phyloP scores from a whole-genome alignment of 169 alveolate species.

The Cryptosporidium parvum region DNA sequence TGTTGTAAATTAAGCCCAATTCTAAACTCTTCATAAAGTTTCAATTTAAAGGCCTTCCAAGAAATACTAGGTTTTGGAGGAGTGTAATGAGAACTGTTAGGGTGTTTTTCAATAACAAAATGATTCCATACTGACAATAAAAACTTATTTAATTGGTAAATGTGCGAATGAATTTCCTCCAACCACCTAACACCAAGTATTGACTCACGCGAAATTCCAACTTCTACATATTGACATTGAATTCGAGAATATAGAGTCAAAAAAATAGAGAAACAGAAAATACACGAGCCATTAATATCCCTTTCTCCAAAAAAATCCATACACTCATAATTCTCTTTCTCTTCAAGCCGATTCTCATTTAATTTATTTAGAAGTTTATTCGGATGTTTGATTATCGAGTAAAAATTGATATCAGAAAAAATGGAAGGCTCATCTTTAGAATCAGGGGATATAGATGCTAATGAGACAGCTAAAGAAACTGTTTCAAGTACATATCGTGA shows the following conservation, averaged over 20 bases:
- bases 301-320: slow-evolving; percentile 14
- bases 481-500: slow-evolving; percentile 53
- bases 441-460: slow-evolving; percentile 17
- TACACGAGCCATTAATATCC: slow-evolving; percentile 4
- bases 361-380: slow-evolving; percentile 6
- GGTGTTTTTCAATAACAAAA: neutral
- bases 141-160: slow-evolving; percentile 16
- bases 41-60: slow-evolving; percentile 48
- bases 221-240: slow-evolving; percentile 40
- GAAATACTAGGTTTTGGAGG: slow-evolving; percentile 69
- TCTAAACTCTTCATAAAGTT: slow-evolving; percentile 47
- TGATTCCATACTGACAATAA: slow-evolving; percentile 34
- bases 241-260: slow-evolving; percentile 40
- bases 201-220: slow-evolving; percentile 48
- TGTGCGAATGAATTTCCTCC: slow-evolving; percentile 32
- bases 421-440: slow-evolving; percentile 7
- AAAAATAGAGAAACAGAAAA: slow-evolving; percentile 39
- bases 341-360: neutral
- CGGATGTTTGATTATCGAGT: slow-evolving; percentile 9
- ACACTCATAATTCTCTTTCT: slow-evolving; percentile 30
- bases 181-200: slow-evolving; percentile 64
- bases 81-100: slow-evolving; percentile 37
- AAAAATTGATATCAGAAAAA: slow-evolving; percentile 16
- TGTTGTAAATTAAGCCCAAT: slow-evolving; percentile 39
- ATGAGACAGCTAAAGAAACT: slow-evolving; percentile 13